phyloP scores from a whole-genome alignment of 176 grass and related monocot species.

The Ensete ventricosum region DNA sequence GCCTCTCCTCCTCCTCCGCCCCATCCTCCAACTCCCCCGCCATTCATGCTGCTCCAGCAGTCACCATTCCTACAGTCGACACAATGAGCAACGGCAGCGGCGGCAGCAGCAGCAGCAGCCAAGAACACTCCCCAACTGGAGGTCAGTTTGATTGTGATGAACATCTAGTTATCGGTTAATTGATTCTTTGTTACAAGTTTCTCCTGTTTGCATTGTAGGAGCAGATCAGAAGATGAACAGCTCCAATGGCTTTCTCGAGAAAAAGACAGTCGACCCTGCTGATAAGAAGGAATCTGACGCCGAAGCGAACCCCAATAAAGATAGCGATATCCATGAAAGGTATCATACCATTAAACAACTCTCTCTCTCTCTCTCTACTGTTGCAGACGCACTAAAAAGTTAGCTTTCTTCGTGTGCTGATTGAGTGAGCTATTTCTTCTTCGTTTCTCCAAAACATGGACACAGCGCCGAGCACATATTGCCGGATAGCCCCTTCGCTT shows the following conservation, averaged over 20 bases:
- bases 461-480: conserved; percentile 47
- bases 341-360: not conserved
- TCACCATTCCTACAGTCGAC: not conserved
- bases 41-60: too few relatives aligned
- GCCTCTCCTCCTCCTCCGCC: not conserved
- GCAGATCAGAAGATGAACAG: not conserved
- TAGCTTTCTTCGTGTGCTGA: not conserved
- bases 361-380: not conserved
- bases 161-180: not conserved
- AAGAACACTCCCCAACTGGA: not conserved
- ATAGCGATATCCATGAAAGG: conserved; percentile 6
- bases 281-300: conserved; percentile 5
- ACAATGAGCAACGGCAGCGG: not conserved
- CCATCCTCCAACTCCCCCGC: conserved; percentile 2
- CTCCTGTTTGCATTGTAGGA: not conserved
- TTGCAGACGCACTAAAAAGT: not conserved
- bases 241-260: not conserved
- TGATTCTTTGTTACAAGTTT: not conserved
- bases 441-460: not conserved
- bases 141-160: not conserved
- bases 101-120: conserved; percentile 2
- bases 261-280: not conserved
- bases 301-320: not conserved
- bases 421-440: not conserved
- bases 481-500: conserved; percentile 72